Percentiles rank a stretch among this genome's conserved stretches.
phyloP scores from a whole-genome alignment of 1,139 yeast genomes.

The Suhomyces yuchorum region DNA sequence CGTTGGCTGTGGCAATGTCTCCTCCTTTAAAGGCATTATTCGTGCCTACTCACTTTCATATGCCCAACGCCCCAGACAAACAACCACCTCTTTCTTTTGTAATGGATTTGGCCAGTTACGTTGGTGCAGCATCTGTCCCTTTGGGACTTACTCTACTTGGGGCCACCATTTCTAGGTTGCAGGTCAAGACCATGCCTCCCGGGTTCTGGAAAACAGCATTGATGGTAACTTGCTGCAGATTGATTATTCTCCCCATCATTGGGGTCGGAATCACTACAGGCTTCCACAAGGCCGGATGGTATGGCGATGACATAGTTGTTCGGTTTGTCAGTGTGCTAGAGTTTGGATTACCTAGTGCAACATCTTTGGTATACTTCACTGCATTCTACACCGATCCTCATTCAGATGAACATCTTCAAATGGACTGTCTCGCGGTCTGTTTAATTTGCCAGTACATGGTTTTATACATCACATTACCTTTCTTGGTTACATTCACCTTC shows the following conservation, averaged over 20 bases:
- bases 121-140: slow-evolving; percentile 90
- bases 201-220: slow-evolving; percentile 70
- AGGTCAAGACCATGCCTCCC: slow-evolving; percentile 57
- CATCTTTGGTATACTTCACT: slow-evolving; percentile 79
- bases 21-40: slow-evolving; percentile 87
- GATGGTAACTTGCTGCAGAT: slow-evolving; percentile 36
- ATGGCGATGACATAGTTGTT: slow-evolving; percentile 49
- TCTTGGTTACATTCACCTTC: slow-evolving; percentile 60
- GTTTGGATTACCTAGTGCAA: slow-evolving; percentile 84
- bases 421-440: slow-evolving; percentile 79
- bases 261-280: slow-evolving; percentile 52
- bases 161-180: slow-evolving; percentile 78
- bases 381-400: slow-evolving; percentile 76
- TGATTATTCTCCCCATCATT: slow-evolving; percentile 44
- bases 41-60: slow-evolving; percentile 39
- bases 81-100: slow-evolving; percentile 81
- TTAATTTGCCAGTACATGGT: slow-evolving; percentile 69
- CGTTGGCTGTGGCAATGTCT: slow-evolving; percentile 72
- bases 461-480: slow-evolving; percentile 64
- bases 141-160: slow-evolving; percentile 80
- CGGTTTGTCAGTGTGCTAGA: slow-evolving; percentile 73
- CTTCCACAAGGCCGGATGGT: slow-evolving; percentile 48
- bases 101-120: slow-evolving; percentile 75
- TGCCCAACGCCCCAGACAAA: slow-evolving; percentile 76
- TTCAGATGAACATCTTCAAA: slow-evolving; percentile 63